phyloP scores from a whole-genome alignment of 257 asterid genomes.

The Nicotiana benthamiana region DNA sequence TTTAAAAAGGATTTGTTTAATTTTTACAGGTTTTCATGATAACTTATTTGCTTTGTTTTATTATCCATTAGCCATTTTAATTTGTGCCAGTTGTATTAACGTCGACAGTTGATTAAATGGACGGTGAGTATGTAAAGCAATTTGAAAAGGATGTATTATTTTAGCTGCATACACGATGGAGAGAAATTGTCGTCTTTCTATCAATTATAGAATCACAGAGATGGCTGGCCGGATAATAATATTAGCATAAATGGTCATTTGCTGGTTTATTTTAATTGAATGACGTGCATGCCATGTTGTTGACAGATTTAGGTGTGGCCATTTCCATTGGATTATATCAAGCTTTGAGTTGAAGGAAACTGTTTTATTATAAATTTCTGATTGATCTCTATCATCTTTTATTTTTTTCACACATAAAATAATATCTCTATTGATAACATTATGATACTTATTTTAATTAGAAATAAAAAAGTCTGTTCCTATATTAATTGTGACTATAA shows the following conservation, averaged over 20 bases:
- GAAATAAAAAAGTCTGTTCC: too few relatives aligned
- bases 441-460: too few relatives aligned
- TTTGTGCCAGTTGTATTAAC: not conserved
- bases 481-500: too few relatives aligned
- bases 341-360: too few relatives aligned
- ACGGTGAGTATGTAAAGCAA: not conserved
- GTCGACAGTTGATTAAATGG: not conserved
- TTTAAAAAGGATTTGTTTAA: not conserved
- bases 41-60: not conserved
- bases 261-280: not conserved
- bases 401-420: too few relatives aligned
- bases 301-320: not conserved
- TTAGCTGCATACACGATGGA: not conserved
- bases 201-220: not conserved
- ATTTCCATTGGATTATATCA: not conserved
- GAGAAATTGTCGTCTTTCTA: not conserved
- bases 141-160: not conserved
- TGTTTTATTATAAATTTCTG: too few relatives aligned
- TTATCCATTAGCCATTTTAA: not conserved
- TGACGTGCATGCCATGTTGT: constrained; percentile 2
- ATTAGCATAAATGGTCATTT: not conserved
- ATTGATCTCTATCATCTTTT: too few relatives aligned
- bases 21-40: not conserved
- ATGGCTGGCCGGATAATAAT: not conserved
- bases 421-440: too few relatives aligned